These are phyloP conservation scores for Syzygium grande DNA, from an alignment of 345 rosid species.

Conservation along the genomic window DNA sequence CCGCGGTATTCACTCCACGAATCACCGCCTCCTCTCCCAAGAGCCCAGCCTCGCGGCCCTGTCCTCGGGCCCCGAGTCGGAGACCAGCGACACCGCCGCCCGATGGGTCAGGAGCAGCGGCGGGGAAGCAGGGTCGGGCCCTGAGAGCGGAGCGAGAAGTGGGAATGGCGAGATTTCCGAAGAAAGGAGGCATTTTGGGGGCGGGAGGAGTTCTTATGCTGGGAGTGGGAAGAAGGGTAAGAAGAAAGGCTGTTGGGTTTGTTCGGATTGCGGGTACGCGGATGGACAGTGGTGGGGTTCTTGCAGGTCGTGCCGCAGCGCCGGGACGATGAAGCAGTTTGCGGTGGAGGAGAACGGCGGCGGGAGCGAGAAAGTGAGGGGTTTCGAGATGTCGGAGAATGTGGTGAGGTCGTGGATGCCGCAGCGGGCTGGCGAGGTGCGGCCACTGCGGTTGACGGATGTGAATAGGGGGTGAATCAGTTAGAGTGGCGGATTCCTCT, in stretches of 20 bases:
- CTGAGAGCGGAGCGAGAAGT: background rate
- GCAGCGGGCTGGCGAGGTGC: slow-evolving; percentile 25
- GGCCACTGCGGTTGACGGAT: slow-evolving; percentile 48
- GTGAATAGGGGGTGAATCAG: slow-evolving; percentile 48
- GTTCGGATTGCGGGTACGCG: slow-evolving; percentile 57
- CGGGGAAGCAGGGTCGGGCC: background rate
- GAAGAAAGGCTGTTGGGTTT: slow-evolving; percentile 47
- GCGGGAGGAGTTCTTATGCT: background rate
- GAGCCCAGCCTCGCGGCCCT: background rate
- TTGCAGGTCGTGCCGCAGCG: slow-evolving; percentile 45
- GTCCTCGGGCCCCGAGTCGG: background rate
- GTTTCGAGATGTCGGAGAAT: slow-evolving; percentile 30
- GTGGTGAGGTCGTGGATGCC: slow-evolving; percentile 56
- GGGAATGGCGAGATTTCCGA: background rate
- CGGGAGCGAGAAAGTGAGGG: slow-evolving; percentile 20
- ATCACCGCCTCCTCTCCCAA: background rate
- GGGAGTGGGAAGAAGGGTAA: slow-evolving; percentile 29
- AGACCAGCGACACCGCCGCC: background rate
- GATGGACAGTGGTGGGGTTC: slow-evolving; percentile 95
- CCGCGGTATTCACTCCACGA: background rate
- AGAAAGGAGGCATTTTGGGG: background rate
- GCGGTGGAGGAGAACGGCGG: slow-evolving; percentile 14
- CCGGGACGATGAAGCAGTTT: slow-evolving; percentile 58
- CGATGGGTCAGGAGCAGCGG: background rate
- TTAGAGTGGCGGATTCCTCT: slow-evolving; percentile 59